phyloP scores from a whole-genome alignment of 768 basidiomycete species.

The Rossbeevera mucosa region DNA sequence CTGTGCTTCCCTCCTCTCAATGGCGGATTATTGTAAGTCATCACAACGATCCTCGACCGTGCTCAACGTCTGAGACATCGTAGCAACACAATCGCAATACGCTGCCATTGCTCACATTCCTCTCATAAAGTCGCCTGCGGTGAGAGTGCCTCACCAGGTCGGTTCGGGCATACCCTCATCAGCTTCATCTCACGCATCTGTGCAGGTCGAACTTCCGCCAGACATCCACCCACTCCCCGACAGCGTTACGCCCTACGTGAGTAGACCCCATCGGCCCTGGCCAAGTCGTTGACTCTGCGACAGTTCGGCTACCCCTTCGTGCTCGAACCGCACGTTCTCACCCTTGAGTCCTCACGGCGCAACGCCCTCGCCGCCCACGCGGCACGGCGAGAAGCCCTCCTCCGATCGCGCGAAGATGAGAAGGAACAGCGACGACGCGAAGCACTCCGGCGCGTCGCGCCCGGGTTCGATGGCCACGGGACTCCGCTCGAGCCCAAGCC shows the following conservation, averaged over 20 bases:
- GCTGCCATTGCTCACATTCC: conserved; percentile 71
- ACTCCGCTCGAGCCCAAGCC: conserved; percentile 41
- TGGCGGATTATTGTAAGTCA: conserved; percentile 24
- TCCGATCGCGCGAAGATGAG: conserved; percentile 71
- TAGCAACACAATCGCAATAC: conserved; percentile 59
- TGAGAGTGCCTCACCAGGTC: conserved; percentile 81
- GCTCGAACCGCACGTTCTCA: conserved; percentile 80
- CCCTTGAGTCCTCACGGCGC: conserved; percentile 68
- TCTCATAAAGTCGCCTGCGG: conserved; percentile 87
- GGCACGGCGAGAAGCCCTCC: conserved; percentile 64
- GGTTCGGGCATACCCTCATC: conserved; percentile 11
- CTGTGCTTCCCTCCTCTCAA: neutral
- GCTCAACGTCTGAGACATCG: neutral
- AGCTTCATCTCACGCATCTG: neutral
- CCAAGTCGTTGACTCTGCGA: neutral
- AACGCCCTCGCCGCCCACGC: conserved; percentile 60
- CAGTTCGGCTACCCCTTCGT: conserved; percentile 98
- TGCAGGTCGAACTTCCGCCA: conserved; percentile 78
- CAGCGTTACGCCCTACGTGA: conserved; percentile 82
- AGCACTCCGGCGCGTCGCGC: conserved; percentile 71
- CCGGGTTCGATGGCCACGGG: conserved; percentile 72
- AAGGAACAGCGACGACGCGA: conserved; percentile 61
- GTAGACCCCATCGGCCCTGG: conserved; percentile 11
- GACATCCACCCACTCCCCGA: conserved; percentile 95
- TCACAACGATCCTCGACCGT: neutral